Evolutionary conservation across 2,329 filamentous ascomycete genomes (phyloP).

Genomic region (Scytalidium lignicola): DNA sequence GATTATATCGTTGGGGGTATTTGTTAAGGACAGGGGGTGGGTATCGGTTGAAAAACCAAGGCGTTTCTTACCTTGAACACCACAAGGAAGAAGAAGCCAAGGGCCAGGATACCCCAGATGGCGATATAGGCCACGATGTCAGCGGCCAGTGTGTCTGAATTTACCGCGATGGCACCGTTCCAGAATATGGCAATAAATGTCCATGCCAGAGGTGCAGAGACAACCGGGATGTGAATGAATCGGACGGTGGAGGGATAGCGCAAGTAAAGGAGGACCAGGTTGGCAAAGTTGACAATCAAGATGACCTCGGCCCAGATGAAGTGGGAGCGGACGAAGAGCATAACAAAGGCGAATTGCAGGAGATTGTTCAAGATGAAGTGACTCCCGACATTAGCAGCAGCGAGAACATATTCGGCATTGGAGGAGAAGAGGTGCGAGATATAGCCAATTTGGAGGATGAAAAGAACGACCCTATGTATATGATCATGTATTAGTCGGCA

Average conservation of each 20-base stretch:
- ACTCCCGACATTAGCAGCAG: constrained; percentile 70
- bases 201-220: constrained; percentile 78
- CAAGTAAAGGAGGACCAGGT: constrained; percentile 75
- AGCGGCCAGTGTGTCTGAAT: constrained; percentile 61
- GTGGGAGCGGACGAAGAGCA: constrained; percentile 73
- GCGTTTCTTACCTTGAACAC: constrained; percentile 62
- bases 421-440: constrained; percentile 70
- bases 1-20: no score
- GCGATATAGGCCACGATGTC: constrained; percentile 81
- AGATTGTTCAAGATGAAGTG: constrained; percentile 87
- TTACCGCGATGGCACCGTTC: constrained; percentile 80
- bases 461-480: constrained; percentile 63
- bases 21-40: no score
- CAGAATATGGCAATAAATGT: constrained; percentile 83
- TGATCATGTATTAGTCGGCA: no score
- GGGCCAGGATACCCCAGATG: constrained; percentile 76
- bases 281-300: constrained; percentile 75
- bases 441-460: constrained; percentile 71
- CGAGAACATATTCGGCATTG: constrained; percentile 56
- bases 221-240: constrained; percentile 70
- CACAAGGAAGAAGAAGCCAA: constrained; percentile 71
- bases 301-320: constrained; percentile 75
- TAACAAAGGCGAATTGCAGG: constrained; percentile 73
- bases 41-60: no score
- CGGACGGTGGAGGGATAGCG: constrained; percentile 66